Conservation (phyloP, 2,329 filamentous ascomycete species). For the Aotearoamyces nothofagi region DNA sequence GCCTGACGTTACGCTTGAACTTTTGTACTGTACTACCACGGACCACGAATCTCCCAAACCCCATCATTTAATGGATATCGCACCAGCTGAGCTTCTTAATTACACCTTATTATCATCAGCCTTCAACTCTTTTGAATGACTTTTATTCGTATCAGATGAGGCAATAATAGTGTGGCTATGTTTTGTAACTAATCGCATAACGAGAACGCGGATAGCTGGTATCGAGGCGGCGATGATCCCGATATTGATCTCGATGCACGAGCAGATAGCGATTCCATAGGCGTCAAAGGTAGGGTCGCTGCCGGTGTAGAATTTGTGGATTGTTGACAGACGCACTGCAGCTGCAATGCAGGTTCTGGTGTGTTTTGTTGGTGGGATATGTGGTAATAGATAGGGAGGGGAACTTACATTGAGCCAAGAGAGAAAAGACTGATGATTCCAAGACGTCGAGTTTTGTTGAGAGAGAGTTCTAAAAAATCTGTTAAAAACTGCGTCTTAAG, state of each 20-base stretch:
- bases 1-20: too few relatives aligned
- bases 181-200: too few relatives aligned
- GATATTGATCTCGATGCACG: constrained; percentile 1
- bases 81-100: too few relatives aligned
- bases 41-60: too few relatives aligned
- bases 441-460: neutral
- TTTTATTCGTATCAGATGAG: too few relatives aligned
- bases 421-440: neutral
- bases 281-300: constrained; percentile 1
- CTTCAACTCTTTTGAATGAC: too few relatives aligned
- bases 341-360: constrained; percentile 1
- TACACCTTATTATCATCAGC: too few relatives aligned
- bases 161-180: too few relatives aligned
- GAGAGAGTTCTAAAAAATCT: neutral
- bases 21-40: too few relatives aligned
- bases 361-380: neutral
- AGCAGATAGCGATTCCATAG: constrained; percentile 2
- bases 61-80: too few relatives aligned
- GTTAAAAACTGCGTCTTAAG: neutral
- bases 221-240: neutral
- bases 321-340: constrained; percentile 1
- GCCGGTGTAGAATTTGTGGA: neutral
- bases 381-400: neutral
- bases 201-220: too few relatives aligned
- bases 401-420: constrained; percentile 1